These are phyloP conservation scores for Coelastrella sp. DNA, from an alignment of 139 green algal species.

Conservation along the genomic window DNA sequence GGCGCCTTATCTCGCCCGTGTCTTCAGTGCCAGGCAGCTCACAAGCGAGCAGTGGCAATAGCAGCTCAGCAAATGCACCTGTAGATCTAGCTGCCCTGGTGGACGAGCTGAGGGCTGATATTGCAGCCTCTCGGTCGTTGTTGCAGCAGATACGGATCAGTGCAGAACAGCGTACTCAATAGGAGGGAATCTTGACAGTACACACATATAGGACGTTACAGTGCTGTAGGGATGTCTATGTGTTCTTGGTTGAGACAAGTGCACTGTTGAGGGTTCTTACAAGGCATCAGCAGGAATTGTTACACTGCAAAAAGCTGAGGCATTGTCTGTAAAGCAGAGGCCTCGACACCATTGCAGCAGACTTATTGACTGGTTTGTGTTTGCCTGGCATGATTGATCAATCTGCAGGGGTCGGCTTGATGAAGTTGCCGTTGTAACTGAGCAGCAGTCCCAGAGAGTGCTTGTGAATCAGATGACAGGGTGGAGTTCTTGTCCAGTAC, in stretches of 20 bases:
- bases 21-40: background rate
- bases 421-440: no score
- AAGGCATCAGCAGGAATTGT: background rate
- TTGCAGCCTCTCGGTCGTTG: conserved; percentile 31
- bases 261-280: background rate
- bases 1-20: background rate
- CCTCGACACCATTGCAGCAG: no score
- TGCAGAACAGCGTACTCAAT: background rate
- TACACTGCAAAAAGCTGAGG: no score
- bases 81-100: conserved; percentile 4
- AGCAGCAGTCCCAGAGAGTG: no score
- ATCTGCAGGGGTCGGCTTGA: no score
- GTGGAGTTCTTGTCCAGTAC: no score
- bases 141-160: conserved; percentile 27
- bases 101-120: conserved; percentile 40
- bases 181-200: background rate
- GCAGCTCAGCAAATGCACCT: background rate
- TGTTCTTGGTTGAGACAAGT: background rate
- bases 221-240: background rate
- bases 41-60: background rate
- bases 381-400: no score
- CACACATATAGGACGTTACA: background rate
- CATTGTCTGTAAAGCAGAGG: no score
- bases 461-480: no score
- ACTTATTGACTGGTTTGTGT: no score